Percentiles rank a stretch among this genome's conserved stretches.
phyloP scores from a whole-genome alignment of 768 basidiomycete genomes.

The Mycena haematopus region DNA sequence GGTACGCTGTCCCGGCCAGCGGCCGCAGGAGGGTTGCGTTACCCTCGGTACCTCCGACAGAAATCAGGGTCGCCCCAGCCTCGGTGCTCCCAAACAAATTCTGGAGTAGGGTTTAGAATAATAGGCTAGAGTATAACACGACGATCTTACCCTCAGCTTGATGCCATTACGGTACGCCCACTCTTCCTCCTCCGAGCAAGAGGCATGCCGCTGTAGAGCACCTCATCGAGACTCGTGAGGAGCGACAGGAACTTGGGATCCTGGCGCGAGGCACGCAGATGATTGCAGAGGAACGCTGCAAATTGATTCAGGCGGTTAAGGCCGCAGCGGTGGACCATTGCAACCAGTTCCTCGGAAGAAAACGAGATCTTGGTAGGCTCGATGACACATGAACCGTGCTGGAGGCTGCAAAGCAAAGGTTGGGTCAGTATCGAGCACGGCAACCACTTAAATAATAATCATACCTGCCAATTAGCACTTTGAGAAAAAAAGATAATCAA shows the following conservation, averaged over 20 bases:
- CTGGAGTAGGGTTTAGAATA: conserved; percentile 36
- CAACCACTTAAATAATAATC: conserved; percentile 25
- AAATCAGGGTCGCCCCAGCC: conserved; percentile 58
- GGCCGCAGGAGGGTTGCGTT: conserved; percentile 48
- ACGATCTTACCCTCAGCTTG: conserved; percentile 47
- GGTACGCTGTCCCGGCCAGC: conserved; percentile 52
- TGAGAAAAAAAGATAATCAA: conserved; percentile 23
- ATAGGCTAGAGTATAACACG: conserved; percentile 22
- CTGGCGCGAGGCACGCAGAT: conserved; percentile 52
- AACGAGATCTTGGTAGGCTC: conserved; percentile 62
- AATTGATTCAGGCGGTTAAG: conserved; percentile 66
- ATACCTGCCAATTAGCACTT: conserved; percentile 25
- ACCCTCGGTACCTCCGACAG: conserved; percentile 45
- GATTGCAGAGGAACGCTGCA: conserved; percentile 56
- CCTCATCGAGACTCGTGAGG: conserved; percentile 52
- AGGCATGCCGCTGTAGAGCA: conserved; percentile 59
- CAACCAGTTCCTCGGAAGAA: conserved; percentile 56
- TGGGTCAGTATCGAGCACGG: conserved; percentile 38
- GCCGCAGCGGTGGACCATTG: conserved; percentile 58
- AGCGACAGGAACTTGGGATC: conserved; percentile 54
- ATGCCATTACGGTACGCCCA: conserved; percentile 55
- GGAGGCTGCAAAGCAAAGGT: conserved; percentile 51
- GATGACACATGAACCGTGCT: conserved; percentile 64
- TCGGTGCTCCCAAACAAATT: conserved; percentile 67
- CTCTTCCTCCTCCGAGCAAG: conserved; percentile 58